Conservation (phyloP, 345 rosid species). For the Bruguiera parviflora region DNA sequence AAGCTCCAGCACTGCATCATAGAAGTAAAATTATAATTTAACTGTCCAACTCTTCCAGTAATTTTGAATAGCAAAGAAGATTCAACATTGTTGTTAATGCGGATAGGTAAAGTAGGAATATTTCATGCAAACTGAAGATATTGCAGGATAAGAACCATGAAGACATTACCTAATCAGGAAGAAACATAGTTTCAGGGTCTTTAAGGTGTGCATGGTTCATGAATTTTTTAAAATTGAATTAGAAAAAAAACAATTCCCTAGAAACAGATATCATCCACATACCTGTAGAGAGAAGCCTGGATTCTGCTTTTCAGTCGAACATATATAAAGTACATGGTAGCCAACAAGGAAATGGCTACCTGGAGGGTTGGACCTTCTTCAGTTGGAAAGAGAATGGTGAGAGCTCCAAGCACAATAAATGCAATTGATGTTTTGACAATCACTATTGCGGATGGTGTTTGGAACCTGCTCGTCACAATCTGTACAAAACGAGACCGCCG, state of each 20-base stretch:
- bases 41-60: slow-evolving; percentile 1
- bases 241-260: not conserved
- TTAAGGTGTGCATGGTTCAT: no score
- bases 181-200: not conserved
- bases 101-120: not conserved
- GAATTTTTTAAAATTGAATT: not conserved
- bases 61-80: slow-evolving; percentile 8
- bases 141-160: not conserved
- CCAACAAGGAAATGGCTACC: slow-evolving; percentile 68
- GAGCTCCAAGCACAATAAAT: slow-evolving; percentile 66
- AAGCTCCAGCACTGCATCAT: slow-evolving; percentile 68
- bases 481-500: slow-evolving; percentile 64
- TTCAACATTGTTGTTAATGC: not conserved
- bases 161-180: not conserved
- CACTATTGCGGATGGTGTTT: slow-evolving; percentile 59
- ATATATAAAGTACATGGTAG: slow-evolving; percentile 73
- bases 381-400: slow-evolving; percentile 82
- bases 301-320: slow-evolving; percentile 70
- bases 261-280: slow-evolving; percentile 20
- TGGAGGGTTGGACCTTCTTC: slow-evolving; percentile 97
- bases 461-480: slow-evolving; percentile 67
- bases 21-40: slow-evolving; percentile 17
- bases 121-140: not conserved
- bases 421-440: slow-evolving; percentile 58
- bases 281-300: slow-evolving; percentile 79